Evolutionary conservation across 768 basidiomycete genomes (phyloP).

Genomic region (Brasilioporus rufonigricans): DNA sequence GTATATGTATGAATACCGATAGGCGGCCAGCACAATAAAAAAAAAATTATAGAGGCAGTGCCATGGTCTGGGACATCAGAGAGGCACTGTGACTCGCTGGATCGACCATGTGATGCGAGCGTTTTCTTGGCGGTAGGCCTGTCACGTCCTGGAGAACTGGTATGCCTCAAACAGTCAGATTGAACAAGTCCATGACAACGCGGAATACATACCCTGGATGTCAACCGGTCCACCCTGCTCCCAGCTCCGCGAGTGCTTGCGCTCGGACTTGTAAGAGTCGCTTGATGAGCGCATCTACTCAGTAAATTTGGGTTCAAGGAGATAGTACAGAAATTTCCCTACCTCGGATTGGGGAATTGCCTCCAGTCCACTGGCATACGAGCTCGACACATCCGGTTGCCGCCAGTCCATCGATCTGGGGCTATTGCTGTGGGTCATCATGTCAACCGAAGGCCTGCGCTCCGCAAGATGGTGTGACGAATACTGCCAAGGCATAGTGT

Average conservation of each 20-base stretch:
- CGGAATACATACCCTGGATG: constrained; percentile 21
- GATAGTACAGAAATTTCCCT: constrained; percentile 13
- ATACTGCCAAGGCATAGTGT: constrained; percentile 26
- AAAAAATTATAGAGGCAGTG: constrained; percentile 47
- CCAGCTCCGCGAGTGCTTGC: constrained; percentile 66
- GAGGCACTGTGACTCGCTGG: constrained; percentile 48
- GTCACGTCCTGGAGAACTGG: constrained; percentile 47
- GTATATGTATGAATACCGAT: constrained; percentile 19
- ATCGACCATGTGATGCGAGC: constrained; percentile 65
- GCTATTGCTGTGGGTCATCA: constrained; percentile 35
- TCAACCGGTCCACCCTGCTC: constrained; percentile 45
- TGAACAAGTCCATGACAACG: constrained; percentile 10
- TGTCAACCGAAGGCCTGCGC: constrained; percentile 31
- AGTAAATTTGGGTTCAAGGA: constrained; percentile 31
- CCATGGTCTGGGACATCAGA: constrained; percentile 54
- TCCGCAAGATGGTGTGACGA: constrained; percentile 34
- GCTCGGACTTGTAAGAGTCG: constrained; percentile 38
- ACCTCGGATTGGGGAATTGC: constrained; percentile 35
- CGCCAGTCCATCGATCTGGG: constrained; percentile 34
- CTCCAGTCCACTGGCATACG: constrained; percentile 29
- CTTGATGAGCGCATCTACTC: constrained; percentile 37
- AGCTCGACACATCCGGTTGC: constrained; percentile 31
- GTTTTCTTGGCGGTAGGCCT: constrained; percentile 55
- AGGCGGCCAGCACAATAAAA: constrained; percentile 17
- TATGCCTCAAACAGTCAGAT: constrained; percentile 7